Evolutionary conservation across 2,329 filamentous ascomycete genomes (phyloP).

Genomic region (Xylariaceae sp.): DNA sequence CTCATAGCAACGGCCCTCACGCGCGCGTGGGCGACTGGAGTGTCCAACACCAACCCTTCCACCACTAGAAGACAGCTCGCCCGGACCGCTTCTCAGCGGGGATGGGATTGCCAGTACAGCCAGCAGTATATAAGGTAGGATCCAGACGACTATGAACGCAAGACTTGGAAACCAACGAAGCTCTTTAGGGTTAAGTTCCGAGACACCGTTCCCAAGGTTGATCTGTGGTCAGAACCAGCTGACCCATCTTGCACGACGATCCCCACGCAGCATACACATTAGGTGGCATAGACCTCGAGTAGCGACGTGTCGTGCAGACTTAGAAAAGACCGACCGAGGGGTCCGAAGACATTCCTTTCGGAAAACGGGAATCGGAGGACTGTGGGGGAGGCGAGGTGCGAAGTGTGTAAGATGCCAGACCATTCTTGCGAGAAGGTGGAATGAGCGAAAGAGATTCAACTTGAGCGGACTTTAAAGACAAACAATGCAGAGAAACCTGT

Average conservation of each 20-base stretch:
- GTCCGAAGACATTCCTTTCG: conserved; percentile 58
- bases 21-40: conserved; percentile 52
- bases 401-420: conserved; percentile 35
- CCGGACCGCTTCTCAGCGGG: conserved; percentile 48
- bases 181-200: conserved; percentile 97
- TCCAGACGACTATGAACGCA: conserved; percentile 66
- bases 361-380: conserved; percentile 72
- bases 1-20: conserved; percentile 66
- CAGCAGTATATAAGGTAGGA: conserved; percentile 56
- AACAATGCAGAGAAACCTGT: conserved; percentile 23
- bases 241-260: conserved; percentile 37
- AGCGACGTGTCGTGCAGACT: conserved; percentile 47
- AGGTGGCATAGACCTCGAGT: conserved; percentile 56
- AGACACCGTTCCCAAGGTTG: conserved; percentile 51
- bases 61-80: conserved; percentile 35
- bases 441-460: conserved; percentile 43
- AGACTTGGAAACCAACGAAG: conserved; percentile 64
- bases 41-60: conserved; percentile 45
- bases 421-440: conserved; percentile 19
- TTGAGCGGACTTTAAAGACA: conserved; percentile 23
- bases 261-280: conserved; percentile 44
- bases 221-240: conserved; percentile 38
- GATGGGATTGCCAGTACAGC: conserved; percentile 29
- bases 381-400: conserved; percentile 73
- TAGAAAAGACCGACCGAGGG: conserved; percentile 35